These are phyloP conservation scores for Telfairia occidentalis DNA, from an alignment of 331 rosid species.

Conservation along the genomic window DNA sequence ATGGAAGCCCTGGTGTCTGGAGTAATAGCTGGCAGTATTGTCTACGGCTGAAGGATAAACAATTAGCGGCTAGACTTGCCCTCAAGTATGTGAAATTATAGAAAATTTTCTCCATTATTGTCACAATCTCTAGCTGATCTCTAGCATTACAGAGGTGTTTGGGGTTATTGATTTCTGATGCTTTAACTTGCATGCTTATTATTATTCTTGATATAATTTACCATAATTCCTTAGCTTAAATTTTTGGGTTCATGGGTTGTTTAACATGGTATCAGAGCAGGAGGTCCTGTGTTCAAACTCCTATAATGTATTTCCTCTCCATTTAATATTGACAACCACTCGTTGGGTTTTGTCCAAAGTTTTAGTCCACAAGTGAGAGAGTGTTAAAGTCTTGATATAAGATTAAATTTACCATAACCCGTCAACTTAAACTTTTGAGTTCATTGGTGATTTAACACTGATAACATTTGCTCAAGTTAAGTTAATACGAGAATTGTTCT, in stretches of 20 bases:
- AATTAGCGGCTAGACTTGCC: conserved; percentile 83
- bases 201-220: no score
- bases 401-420: no score
- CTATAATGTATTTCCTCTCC: no score
- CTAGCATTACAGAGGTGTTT: neutral
- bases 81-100: conserved; percentile 46
- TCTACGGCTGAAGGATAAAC: conserved; percentile 86
- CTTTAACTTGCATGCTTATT: neutral
- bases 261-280: no score
- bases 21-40: conserved; percentile 97
- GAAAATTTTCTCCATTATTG: conserved; percentile 14
- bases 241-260: no score
- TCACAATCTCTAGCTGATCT: neutral
- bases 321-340: no score
- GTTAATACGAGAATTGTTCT: neutral
- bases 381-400: no score
- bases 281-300: no score
- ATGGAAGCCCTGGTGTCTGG: conserved; percentile 50
- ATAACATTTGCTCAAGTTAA: neutral
- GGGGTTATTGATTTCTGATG: neutral
- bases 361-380: no score
- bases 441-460: neutral
- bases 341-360: no score
- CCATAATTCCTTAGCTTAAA: no score
- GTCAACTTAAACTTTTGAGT: no score